Base-by-base conservation (phyloP, 352 stramenopile genomes). In the Globisporangium cystogenes region DNA sequence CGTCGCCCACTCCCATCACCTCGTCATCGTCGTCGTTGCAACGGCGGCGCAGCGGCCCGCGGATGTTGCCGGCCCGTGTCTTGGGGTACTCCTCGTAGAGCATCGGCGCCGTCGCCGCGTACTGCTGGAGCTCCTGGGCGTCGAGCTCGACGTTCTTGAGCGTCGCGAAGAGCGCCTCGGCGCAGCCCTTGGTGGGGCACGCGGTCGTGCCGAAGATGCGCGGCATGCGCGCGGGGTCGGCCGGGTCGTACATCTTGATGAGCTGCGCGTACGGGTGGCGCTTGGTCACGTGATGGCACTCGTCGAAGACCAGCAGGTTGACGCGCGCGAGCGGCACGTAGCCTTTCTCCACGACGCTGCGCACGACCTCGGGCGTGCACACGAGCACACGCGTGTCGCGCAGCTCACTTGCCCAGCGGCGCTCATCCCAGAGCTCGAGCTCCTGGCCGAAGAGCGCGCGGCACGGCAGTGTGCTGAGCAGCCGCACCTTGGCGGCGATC, bases 251-350 rank as follows among this genome's bases (percentile, higher is more conserved):
- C 59, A 93, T 73, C 45, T 87, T 89, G 39, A 95, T 88, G 18
- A 96, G 66, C 40, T 93, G 84, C 27, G 85, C 85, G 65, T 96
- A 96, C 56, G 86, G 85, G 35, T 96, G 87, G 46, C 86, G 86
- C 65, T 95, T 95, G 24, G 70, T 84, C 39, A 90, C 84, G 66
- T 94, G 80, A 62, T 96, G 87, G 63, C 87, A 96, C 66, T 96
- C 87, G 62, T 96, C 87, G 55, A 96, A 91, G 27, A 96, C 76
- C 20, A 96, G 68, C 55, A 96, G 41, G 59, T 92, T 93, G 62
- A 93, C 87, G 47, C 65, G 66, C 20, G 70, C 59, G 49, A 96
- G 75, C 18, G 58, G 67, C 50, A 96, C 70, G 65, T 93, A 95
- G 12, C 85, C 87, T 29, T 90, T 87, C 46, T 90, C 72, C 14